Conservation (phyloP, 192 early-diverging fungal genomes). For the Coemansia erecta region DNA sequence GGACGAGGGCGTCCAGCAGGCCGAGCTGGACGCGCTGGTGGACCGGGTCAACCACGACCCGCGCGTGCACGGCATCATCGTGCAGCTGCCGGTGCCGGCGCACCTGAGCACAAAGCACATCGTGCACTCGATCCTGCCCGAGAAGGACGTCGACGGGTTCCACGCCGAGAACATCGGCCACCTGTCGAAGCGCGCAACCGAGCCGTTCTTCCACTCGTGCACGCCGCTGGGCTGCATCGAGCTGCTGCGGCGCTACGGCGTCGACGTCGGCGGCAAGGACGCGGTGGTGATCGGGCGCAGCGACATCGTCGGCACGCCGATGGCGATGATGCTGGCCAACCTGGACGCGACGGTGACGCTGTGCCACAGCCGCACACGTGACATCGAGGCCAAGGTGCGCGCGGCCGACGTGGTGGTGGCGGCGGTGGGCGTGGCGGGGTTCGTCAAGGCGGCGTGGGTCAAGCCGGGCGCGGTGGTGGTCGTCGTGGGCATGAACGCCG, state of each 20-base stretch:
- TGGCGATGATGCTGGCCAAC: constrained; percentile 76
- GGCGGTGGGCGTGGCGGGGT: constrained; percentile 76
- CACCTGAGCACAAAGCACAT: constrained; percentile 80
- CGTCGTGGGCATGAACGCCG: constrained; percentile 96
- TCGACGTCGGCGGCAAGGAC: constrained; percentile 75
- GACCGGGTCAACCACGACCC: constrained; percentile 76
- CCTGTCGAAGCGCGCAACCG: constrained; percentile 74
- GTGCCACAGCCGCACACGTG: constrained; percentile 82
- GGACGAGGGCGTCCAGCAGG: constrained; percentile 63
- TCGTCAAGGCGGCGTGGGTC: constrained; percentile 92
- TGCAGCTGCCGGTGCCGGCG: constrained; percentile 90
- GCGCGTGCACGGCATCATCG: constrained; percentile 88
- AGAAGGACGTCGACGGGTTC: constrained; percentile 99
- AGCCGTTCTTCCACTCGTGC: constrained; percentile 89
- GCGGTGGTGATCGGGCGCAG: constrained; percentile 97
- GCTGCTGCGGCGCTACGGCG: constrained; percentile 68
- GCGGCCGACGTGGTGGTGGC: constrained; percentile 89
- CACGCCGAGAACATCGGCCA: constrained; percentile 92
- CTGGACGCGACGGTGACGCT: constrained; percentile 91
- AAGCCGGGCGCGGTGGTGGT: constrained; percentile 92
- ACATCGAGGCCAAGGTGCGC: constrained; percentile 74
- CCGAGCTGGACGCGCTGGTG: constrained; percentile 66
- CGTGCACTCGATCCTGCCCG: constrained; percentile 78
- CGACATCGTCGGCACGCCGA: constrained; percentile 91
- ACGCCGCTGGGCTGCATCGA: constrained; percentile 94